These are phyloP conservation scores for Domatiomyces globalis DNA, from an alignment of 2,329 filamentous ascomycete species.

Conservation along the genomic window DNA sequence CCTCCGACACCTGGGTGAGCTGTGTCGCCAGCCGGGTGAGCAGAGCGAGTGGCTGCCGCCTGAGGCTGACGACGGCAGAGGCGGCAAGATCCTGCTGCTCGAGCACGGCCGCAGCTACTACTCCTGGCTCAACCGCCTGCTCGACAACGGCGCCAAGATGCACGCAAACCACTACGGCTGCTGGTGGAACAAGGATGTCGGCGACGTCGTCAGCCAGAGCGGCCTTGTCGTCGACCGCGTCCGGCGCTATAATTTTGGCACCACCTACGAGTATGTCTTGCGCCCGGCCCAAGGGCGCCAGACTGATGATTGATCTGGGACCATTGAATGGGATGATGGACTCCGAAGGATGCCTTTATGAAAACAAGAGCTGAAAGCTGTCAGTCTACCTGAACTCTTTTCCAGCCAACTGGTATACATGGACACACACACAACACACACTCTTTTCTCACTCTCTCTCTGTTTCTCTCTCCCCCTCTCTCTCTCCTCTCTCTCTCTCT, in stretches of 20 bases:
- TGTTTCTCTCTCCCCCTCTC: too few species aligned
- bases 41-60: conserved; percentile 21
- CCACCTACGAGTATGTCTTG: conserved; percentile 29
- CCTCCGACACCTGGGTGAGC: conserved; percentile 8
- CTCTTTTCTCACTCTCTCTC: too few species aligned
- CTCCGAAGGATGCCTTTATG: too few species aligned
- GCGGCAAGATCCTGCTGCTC: conserved; percentile 32
- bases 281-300: conserved; percentile 6
- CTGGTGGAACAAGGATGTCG: conserved; percentile 41
- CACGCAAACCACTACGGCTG: conserved; percentile 39
- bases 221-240: conserved; percentile 34
- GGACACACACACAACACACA: too few species aligned
- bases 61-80: conserved; percentile 7
- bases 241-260: conserved; percentile 33
- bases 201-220: conserved; percentile 32
- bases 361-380: too few species aligned
- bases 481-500: too few species aligned
- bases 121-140: conserved; percentile 32
- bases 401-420: too few species aligned
- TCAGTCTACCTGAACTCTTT: too few species aligned
- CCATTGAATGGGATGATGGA: too few species aligned
- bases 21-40: conserved; percentile 17
- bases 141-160: conserved; percentile 33
- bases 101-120: conserved; percentile 37
- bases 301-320: too few species aligned